Conservation (phyloP, 768 basidiomycete species). For the Lactarius tabidus region DNA sequence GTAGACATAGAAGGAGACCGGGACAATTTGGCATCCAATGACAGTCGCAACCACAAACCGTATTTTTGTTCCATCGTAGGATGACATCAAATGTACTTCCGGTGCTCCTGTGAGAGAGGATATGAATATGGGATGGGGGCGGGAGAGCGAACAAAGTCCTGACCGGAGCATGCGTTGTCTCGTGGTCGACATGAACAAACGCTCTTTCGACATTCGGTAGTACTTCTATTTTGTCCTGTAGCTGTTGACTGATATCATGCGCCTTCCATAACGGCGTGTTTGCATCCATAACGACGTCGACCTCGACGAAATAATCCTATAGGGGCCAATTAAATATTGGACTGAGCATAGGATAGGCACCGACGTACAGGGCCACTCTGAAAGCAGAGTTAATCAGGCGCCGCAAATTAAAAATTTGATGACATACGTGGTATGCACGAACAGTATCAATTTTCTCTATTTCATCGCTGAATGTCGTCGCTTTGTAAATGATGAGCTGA, state of each 20-base stretch:
- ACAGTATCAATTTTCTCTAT: constrained; percentile 90
- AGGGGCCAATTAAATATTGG: constrained; percentile 7
- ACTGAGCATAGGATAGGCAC: neutral
- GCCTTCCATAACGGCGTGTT: constrained; percentile 87
- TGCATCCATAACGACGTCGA: constrained; percentile 91
- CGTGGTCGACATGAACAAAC: constrained; percentile 94
- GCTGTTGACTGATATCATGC: constrained; percentile 76
- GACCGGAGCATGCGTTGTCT: constrained; percentile 75
- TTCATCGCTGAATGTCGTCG: constrained; percentile 80
- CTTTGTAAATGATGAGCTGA: constrained; percentile 89
- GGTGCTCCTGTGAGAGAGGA: constrained; percentile 38
- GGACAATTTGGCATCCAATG: neutral
- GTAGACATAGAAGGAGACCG: neutral
- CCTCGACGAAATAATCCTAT: constrained; percentile 88
- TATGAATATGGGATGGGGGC: neutral
- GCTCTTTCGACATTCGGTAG: constrained; percentile 89
- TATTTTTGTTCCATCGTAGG: neutral
- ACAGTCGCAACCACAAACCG: neutral
- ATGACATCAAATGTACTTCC: constrained; percentile 34
- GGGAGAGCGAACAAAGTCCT: constrained; percentile 24
- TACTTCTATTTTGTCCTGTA: constrained; percentile 86
- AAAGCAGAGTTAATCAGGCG: neutral
- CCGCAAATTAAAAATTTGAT: constrained; percentile 1
- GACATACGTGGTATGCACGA: constrained; percentile 81
- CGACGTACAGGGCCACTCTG: constrained; percentile 68